Evolutionary conservation across 1,284 basidiomycete species (phyloP), one percentile per base, ranked within the genome.

Genomic region (Rhodofomes roseus): DNA sequence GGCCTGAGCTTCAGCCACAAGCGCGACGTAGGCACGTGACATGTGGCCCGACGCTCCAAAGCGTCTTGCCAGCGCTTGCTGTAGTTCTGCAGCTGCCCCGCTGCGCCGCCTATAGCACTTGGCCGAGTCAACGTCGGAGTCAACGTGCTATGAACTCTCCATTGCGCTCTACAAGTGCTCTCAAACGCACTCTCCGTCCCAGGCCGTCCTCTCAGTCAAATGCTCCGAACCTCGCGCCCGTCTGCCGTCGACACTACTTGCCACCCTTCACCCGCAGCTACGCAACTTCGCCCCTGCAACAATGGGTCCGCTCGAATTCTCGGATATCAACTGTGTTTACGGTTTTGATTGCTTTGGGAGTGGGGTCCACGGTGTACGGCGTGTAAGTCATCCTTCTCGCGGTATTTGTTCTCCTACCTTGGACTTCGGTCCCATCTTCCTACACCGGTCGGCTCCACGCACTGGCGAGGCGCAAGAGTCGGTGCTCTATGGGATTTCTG

Each of bases 351-450:
- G 70, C 71, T 0, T 67, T 82, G 14, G 84, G 85, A 16, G 63
- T 80, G 4, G 81, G 74, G 16, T 76, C 78, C 4, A 80, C 81
- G 5, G 76, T 76, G 23, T 83, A 82, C 68, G 85, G 85, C 64
- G 65, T 85, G 85, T 87, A 70, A 64, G 37, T 39, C 7, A 14
- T 39, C 82, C 79, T 20, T 31, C 39, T 23, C 54, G 22, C 52
- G 27, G 60, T 51, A 4, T 34, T 37, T 18, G 25, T 46, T 6
- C 14, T 16, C 9, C 37, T 14, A 18, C 37, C 37, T 39, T 39
- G 34, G 34, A 12, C 7, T 6, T 36, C 34, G 6, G 34, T 36
- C 34, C n/a, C n/a, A n/a, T n/a, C n/a, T n/a, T n/a, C n/a, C n/a
- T n/a, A n/a, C n/a, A n/a, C n/a, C n/a, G n/a, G n/a, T n/a, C n/a